A percentile compares a stretch with the other conserved stretches of the same genome.
phyloP scores from a whole-genome alignment of 1,139 yeast genomes.

The Sugiyamaella japonica region DNA sequence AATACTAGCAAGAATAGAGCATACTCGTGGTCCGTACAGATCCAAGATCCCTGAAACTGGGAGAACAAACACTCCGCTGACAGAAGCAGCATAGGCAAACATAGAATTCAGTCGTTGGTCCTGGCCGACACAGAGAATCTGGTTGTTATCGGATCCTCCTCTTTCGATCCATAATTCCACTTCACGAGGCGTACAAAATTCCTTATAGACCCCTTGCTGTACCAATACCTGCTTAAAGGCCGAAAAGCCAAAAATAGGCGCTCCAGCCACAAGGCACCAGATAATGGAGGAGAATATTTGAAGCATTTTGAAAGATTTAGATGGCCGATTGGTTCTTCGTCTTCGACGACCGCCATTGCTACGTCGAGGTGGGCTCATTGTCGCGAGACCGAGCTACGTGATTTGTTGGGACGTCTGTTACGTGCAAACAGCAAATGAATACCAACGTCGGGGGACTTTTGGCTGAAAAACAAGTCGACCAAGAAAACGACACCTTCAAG shows the following conservation, averaged over 20 bases:
- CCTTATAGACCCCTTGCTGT: constrained; percentile 3
- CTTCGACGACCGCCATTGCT: not conserved
- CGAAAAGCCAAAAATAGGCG: constrained; percentile 65
- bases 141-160: constrained; percentile 4
- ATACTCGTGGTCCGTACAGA: constrained; percentile 11
- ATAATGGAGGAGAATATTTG: constrained; percentile 69
- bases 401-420: too few relatives aligned
- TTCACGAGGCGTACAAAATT: constrained; percentile 12
- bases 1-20: constrained; percentile 8
- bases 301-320: constrained; percentile 29
- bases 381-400: too few relatives aligned
- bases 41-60: constrained; percentile 10
- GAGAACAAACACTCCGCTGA: constrained; percentile 8
- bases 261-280: constrained; percentile 92
- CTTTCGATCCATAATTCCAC: constrained; percentile 1
- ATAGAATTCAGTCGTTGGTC: constrained; percentile 11
- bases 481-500: not conserved
- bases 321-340: constrained; percentile 2
- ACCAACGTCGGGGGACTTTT: too few relatives aligned
- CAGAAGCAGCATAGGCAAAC: constrained; percentile 11
- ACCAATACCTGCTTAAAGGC: constrained; percentile 16
- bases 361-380: not conserved
- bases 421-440: not conserved
- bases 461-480: too few relatives aligned
- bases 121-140: constrained; percentile 9